phyloP scores from a whole-genome alignment of 352 stramenopile genomes.

The Phytophthora capsici region DNA sequence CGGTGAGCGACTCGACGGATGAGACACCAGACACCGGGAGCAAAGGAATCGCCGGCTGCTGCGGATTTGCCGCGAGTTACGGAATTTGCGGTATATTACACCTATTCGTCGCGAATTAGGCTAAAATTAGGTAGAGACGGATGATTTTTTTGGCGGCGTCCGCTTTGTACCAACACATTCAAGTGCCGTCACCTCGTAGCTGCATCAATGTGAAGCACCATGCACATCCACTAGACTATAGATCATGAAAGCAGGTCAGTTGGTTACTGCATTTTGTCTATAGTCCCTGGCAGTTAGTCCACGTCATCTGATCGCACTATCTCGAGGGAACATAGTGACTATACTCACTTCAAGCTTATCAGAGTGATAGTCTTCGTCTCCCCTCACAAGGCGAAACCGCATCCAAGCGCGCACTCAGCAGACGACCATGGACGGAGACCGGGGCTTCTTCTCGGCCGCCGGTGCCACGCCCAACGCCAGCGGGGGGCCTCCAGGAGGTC shows the following conservation, averaged over 20 bases:
- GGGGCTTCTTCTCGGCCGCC: slow-evolving; percentile 35
- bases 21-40: slow-evolving; percentile 19
- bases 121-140: neutral
- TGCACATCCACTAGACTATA: neutral
- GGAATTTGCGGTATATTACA: slow-evolving; percentile 6
- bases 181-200: slow-evolving; percentile 1
- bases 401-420: slow-evolving; percentile 27
- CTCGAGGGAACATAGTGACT: slow-evolving; percentile 5
- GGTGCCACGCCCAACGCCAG: neutral
- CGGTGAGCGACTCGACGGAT: slow-evolving; percentile 18
- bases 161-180: neutral
- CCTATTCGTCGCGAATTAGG: too few relatives aligned
- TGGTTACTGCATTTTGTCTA: too few relatives aligned
- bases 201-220: neutral
- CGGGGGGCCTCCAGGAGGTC: neutral
- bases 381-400: slow-evolving; percentile 38
- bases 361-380: neutral
- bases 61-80: slow-evolving; percentile 8
- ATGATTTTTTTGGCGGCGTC: slow-evolving; percentile 5
- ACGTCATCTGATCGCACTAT: slow-evolving; percentile 20
- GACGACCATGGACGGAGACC: slow-evolving; percentile 38
- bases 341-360: slow-evolving; percentile 15
- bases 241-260: too few relatives aligned
- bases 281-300: too few relatives aligned
- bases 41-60: slow-evolving; percentile 2